phyloP scores from a whole-genome alignment of 2,329 filamentous ascomycete species.

The Juglanconis oblonga region DNA sequence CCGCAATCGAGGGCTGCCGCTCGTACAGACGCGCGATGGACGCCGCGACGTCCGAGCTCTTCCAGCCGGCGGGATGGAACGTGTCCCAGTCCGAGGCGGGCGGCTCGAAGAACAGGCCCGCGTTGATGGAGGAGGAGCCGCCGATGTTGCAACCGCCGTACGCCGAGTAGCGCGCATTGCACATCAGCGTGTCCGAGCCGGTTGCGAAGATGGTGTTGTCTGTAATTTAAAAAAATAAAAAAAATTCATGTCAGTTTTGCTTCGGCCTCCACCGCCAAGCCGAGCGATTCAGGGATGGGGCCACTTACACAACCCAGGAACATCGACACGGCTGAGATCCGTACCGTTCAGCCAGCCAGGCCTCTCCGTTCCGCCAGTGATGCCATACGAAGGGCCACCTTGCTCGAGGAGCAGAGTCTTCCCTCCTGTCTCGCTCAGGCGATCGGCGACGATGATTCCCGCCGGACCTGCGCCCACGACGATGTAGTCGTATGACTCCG shows the following conservation, averaged over 20 bases:
- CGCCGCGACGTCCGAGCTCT: constrained; percentile 56
- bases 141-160: constrained; percentile 50
- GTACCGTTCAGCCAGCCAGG: constrained; percentile 56
- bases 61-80: constrained; percentile 72
- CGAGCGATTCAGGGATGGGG: no score
- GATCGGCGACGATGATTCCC: constrained; percentile 57
- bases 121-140: constrained; percentile 52
- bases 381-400: constrained; percentile 53
- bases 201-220: constrained; percentile 48
- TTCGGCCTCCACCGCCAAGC: not conserved
- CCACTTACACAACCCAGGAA: constrained; percentile 61
- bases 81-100: constrained; percentile 61
- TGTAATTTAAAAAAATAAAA: constrained; percentile 12
- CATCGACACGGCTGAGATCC: constrained; percentile 61
- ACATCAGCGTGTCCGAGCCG: constrained; percentile 35
- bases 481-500: constrained; percentile 54
- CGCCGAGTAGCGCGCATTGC: constrained; percentile 37
- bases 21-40: constrained; percentile 62
- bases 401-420: constrained; percentile 57
- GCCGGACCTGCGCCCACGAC: constrained; percentile 59
- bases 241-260: not conserved
- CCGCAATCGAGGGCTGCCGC: constrained; percentile 66
- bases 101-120: constrained; percentile 51
- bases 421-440: constrained; percentile 57
- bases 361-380: constrained; percentile 56